Evolutionary conservation across 2,329 filamentous ascomycete genomes (phyloP), one percentile per base, ranked within the genome.

Genomic region (Neopestalotiopsis sp.): DNA sequence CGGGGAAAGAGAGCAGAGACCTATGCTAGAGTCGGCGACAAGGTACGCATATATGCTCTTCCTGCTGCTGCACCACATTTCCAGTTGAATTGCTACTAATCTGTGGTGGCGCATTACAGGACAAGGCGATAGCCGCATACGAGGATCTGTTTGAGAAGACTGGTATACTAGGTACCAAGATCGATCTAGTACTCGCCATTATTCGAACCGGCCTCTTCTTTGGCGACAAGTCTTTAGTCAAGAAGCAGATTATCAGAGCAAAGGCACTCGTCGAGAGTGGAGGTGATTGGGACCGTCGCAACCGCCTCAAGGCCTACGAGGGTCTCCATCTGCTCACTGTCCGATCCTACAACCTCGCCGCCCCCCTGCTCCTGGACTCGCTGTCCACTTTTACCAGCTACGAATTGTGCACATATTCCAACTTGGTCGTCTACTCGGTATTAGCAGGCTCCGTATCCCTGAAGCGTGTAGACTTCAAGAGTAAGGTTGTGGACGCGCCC

Each of bases 341-440:
- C 73, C 94, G 96, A 75, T 95, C 94, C 71, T 94, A 98, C 86
- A 93, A 91, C 80, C 86, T 94, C 69, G 95, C 94, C 56, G 96
- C 96, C 1, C 95, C 96, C 56, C 89, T 98, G 12, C 91, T 99
- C 65, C 94, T 99, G 77, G 96, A 99, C 86, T 97, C 94, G 78
- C 88, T 99, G 74, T 98, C 95, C 34, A 99, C 96, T 28, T 99
- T 99, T 81, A 99, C 96, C 71, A 98, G 94, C 81, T 98, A 98
- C 84, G 96, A 99, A 82, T 90, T 99, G 64, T 99, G 96, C 90
- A 95, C 92, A 73, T 99, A 99, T 86, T 97, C 94, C 69, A 92
- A 90, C 70, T 89, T 99, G 30, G 96, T 99, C 65, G 91, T 98
- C 68, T 99, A 98, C 84, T 94, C 96, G 1, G 95, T 98, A 28